phyloP scores from a whole-genome alignment of 2,329 filamentous ascomycete genomes.

The Fusarium palustre region DNA sequence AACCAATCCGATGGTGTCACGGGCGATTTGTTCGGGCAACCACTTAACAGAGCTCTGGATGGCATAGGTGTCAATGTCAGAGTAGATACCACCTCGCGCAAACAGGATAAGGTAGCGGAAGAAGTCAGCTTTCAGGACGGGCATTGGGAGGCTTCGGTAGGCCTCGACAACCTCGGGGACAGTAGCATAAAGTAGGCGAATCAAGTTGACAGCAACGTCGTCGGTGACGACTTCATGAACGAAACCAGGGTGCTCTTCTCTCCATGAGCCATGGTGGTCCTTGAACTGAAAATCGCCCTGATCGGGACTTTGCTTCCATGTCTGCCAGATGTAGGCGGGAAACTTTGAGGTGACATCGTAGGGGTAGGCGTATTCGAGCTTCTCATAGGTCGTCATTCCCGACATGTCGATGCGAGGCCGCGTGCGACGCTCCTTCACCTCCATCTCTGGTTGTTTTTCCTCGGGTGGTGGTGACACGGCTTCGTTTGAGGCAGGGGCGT shows the following conservation, averaged over 20 bases:
- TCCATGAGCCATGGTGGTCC: constrained; percentile 89
- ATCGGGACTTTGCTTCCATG: constrained; percentile 89
- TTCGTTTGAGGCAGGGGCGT: constrained; percentile 41
- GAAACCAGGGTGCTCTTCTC: constrained; percentile 86
- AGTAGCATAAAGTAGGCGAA: constrained; percentile 87
- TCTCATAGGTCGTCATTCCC: constrained; percentile 78
- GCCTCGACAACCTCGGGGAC: constrained; percentile 83
- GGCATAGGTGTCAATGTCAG: constrained; percentile 90
- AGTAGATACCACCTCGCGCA: constrained; percentile 76
- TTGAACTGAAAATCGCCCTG: constrained; percentile 84
- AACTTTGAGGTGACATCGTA: constrained; percentile 92
- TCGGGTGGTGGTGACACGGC: constrained; percentile 30
- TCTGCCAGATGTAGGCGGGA: constrained; percentile 99
- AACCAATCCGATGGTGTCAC: constrained; percentile 83
- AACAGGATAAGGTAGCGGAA: constrained; percentile 78
- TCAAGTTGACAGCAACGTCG: constrained; percentile 80
- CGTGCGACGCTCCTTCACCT: constrained; percentile 41
- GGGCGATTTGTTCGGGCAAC: constrained; percentile 83
- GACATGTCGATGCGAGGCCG: constrained; percentile 73
- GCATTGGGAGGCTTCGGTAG: constrained; percentile 77
- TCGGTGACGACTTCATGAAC: constrained; percentile 98
- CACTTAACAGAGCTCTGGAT: constrained; percentile 87
- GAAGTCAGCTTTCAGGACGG: constrained; percentile 83
- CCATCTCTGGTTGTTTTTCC: constrained; percentile 32
- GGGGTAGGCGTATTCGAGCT: constrained; percentile 91